Evolutionary conservation across 305 asterid genomes (phyloP).

Genomic region (Lippia alba): DNA sequence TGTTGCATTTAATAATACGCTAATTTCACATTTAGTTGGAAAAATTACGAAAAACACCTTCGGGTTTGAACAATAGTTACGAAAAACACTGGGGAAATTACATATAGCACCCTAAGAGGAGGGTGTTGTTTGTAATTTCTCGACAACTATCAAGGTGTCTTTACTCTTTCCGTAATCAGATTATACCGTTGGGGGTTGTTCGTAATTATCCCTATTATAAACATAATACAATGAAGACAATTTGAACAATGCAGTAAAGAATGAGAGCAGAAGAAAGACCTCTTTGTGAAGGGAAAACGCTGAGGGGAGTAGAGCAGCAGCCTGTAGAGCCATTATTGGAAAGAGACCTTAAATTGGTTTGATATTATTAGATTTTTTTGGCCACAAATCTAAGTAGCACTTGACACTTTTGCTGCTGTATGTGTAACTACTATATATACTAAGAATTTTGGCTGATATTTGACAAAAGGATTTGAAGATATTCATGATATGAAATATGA

Average conservation of each 20-base stretch:
- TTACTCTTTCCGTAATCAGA: too few species aligned
- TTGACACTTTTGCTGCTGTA: neutral
- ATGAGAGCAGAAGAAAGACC: constrained; percentile 34
- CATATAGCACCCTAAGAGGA: too few species aligned
- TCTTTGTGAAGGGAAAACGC: constrained; percentile 61
- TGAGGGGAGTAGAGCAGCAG: constrained; percentile 59
- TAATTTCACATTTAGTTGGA: neutral
- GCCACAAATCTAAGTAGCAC: constrained; percentile 2
- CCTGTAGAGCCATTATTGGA: constrained; percentile 62
- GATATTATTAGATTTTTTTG: neutral
- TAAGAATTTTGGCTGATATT: neutral
- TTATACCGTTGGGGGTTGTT: too few species aligned
- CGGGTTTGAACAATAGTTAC: too few species aligned
- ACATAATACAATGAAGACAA: neutral
- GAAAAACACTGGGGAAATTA: neutral
- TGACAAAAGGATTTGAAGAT: neutral
- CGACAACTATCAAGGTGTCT: too few species aligned
- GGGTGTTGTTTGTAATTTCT: too few species aligned
- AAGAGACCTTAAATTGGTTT: neutral
- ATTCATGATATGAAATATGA: neutral
- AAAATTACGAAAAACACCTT: too few species aligned
- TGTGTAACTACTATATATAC: neutral
- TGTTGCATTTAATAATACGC: neutral
- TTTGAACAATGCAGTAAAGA: too few species aligned
- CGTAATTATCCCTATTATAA: too few species aligned